These are phyloP conservation scores for Aspergillus latus DNA, from an alignment of 2,329 filamentous ascomycete species.

Conservation along the genomic window DNA sequence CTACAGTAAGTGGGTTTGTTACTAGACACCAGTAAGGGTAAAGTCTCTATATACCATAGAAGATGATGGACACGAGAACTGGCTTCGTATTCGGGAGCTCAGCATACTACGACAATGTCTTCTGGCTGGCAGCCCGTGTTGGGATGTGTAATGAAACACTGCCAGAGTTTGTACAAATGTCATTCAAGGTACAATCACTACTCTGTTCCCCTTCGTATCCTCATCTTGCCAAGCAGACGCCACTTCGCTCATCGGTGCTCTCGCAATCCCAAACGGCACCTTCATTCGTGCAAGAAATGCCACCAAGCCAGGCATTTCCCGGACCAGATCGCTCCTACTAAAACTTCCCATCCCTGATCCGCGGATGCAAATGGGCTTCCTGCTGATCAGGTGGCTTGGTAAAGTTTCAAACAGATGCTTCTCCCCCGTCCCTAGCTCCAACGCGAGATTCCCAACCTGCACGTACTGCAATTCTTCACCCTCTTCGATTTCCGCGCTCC, in stretches of 20 bases:
- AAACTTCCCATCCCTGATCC: conserved; percentile 9
- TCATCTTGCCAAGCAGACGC: not conserved
- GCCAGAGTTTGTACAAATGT: too few species aligned
- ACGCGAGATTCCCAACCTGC: not conserved
- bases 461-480: not conserved
- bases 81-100: too few species aligned
- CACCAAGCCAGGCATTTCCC: not conserved
- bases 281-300: not conserved
- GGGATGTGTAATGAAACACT: too few species aligned
- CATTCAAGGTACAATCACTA: not conserved
- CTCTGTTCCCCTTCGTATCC: not conserved
- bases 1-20: too few species aligned
- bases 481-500: not conserved
- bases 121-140: too few species aligned
- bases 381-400: not conserved
- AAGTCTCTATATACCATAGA: too few species aligned
- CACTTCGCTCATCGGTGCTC: not conserved
- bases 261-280: not conserved
- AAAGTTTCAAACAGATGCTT: not conserved
- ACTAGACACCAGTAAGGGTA: too few species aligned
- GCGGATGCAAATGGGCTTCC: conserved; percentile 6
- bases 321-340: not conserved
- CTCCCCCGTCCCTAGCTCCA: not conserved
- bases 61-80: too few species aligned
- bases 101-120: too few species aligned